Conservation (phyloP, 306 rosid species). For the Medicago ruthenica region DNA sequence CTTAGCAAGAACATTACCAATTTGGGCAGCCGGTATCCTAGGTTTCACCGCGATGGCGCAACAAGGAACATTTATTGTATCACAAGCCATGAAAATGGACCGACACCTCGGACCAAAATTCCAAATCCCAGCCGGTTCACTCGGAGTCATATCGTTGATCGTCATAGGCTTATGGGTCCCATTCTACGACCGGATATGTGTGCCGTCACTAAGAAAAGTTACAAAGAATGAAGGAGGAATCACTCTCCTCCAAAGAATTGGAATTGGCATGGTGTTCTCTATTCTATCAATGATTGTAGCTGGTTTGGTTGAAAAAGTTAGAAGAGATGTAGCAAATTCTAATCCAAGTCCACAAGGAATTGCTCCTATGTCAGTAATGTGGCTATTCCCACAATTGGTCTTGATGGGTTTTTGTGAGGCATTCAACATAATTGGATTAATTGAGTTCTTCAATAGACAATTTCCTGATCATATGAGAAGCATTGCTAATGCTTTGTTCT, state of each 20-base stretch:
- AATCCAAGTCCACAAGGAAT: constrained; percentile 44
- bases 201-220: constrained; percentile 41
- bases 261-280: constrained; percentile 51
- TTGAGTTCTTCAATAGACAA: constrained; percentile 70
- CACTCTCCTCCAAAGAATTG: constrained; percentile 52
- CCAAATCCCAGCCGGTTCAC: constrained; percentile 53
- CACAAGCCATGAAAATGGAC: constrained; percentile 67
- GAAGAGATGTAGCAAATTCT: constrained; percentile 41
- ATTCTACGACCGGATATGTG: constrained; percentile 48
- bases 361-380: constrained; percentile 57
- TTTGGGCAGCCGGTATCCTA: constrained; percentile 59
- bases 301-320: constrained; percentile 39
- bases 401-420: constrained; percentile 73
- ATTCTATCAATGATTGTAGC: constrained; percentile 47
- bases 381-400: constrained; percentile 66
- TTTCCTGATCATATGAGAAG: constrained; percentile 79
- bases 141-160: constrained; percentile 45
- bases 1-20: constrained; percentile 50
- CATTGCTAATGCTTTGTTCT: constrained; percentile 65
- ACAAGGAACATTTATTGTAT: constrained; percentile 56
- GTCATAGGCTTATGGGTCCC: constrained; percentile 49
- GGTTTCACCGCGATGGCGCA: constrained; percentile 53
- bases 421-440: constrained; percentile 59
- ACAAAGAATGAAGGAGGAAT: constrained; percentile 49
- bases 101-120: constrained; percentile 49